Evolutionary conservation across 148 eudicot species (phyloP).

Genomic region (Oxyria digyna): DNA sequence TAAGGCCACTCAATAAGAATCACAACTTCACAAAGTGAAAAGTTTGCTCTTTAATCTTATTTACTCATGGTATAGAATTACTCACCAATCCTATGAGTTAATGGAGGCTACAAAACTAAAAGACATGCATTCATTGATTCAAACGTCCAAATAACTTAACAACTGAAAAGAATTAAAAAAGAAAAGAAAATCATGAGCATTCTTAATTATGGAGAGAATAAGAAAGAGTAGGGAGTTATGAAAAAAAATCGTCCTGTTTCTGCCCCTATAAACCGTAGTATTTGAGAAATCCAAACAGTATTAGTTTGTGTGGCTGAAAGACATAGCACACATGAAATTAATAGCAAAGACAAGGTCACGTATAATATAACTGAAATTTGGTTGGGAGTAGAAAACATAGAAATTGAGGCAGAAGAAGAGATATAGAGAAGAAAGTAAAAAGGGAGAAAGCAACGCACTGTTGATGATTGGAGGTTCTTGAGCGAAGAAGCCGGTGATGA

Average conservation of each 20-base stretch:
- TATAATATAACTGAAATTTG: not conserved
- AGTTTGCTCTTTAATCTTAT: not conserved
- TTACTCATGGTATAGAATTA: no score
- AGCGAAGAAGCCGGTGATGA: conserved; percentile 1
- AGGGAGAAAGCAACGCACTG: not conserved
- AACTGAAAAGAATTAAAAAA: not conserved
- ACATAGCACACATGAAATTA: not conserved
- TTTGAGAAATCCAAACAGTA: not conserved
- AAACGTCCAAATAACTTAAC: not conserved
- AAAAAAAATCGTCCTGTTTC: not conserved
- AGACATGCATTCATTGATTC: not conserved
- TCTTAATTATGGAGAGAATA: not conserved
- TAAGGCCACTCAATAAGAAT: not conserved
- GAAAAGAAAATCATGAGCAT: not conserved
- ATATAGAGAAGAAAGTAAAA: not conserved
- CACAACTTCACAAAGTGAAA: not conserved
- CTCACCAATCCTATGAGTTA: no score
- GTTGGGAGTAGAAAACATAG: not conserved
- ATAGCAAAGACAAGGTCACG: not conserved
- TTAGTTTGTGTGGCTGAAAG: not conserved
- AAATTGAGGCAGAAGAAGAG: not conserved
- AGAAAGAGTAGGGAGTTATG: not conserved
- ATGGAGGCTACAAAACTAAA: not conserved
- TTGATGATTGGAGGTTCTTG: not conserved
- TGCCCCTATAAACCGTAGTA: not conserved